phyloP scores from a whole-genome alignment of 371 early-diverging fungal genomes.

The Funneliformis caledonium region DNA sequence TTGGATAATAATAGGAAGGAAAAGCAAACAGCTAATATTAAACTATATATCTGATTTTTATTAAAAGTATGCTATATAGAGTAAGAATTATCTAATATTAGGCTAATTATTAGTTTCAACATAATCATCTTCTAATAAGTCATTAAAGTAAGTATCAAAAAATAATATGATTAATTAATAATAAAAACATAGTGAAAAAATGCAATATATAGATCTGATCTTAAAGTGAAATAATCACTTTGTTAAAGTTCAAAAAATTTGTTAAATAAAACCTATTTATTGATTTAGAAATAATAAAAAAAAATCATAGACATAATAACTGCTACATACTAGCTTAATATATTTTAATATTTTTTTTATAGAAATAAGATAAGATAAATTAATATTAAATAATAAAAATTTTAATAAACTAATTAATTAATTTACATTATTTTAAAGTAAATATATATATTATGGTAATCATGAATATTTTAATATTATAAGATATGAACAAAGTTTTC shows the following conservation, averaged over 20 bases:
- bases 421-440: no score
- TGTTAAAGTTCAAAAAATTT: neutral
- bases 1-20: neutral
- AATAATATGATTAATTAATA: neutral
- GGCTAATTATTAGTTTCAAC: neutral
- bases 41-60: neutral
- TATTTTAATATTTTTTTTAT: neutral
- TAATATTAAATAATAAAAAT: no score
- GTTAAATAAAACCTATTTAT: neutral
- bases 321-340: neutral
- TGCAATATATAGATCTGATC: neutral
- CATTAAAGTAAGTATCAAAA: constrained; percentile 1
- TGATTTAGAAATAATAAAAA: neutral
- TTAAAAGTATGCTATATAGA: neutral
- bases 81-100: no score
- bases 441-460: no score
- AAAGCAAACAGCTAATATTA: neutral
- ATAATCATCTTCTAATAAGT: neutral
- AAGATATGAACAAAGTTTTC: no score
- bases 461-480: no score
- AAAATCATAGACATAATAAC: neutral
- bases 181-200: neutral
- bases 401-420: no score
- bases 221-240: neutral
- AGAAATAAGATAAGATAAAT: neutral